A percentile compares a stretch with the other conserved stretches of the same genome.
Evolutionary conservation across 2,329 filamentous ascomycete species (phyloP).

Genomic region (Didymella glomerata): DNA sequence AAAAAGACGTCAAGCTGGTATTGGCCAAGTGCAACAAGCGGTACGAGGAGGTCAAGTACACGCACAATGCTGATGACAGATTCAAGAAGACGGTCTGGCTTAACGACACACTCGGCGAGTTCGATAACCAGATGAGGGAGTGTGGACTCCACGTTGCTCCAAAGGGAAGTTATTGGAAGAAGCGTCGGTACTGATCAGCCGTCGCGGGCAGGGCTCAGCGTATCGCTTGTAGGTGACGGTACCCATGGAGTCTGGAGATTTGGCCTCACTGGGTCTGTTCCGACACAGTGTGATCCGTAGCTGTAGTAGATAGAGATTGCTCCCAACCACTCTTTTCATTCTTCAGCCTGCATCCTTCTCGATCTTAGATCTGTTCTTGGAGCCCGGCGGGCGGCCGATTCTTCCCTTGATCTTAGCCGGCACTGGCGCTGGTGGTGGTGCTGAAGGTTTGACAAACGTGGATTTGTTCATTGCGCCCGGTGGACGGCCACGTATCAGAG

Average conservation of each 20-base stretch:
- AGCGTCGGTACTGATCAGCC: not conserved
- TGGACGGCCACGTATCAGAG: conserved; percentile 21
- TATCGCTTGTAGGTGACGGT: not conserved
- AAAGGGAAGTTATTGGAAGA: not conserved
- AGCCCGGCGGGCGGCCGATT: conserved; percentile 27
- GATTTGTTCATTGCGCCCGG: conserved; percentile 7
- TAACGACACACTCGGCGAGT: not conserved
- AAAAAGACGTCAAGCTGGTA: not conserved
- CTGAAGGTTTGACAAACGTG: not conserved
- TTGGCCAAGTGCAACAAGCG: not conserved
- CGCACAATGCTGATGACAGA: not conserved
- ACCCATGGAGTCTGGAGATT: not conserved
- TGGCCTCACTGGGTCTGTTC: not conserved
- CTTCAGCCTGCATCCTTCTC: conserved; percentile 4
- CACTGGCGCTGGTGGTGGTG: too few relatives aligned
- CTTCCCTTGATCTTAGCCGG: not conserved
- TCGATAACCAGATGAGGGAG: not conserved
- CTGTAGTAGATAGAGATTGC: not conserved
- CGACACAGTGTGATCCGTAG: not conserved
- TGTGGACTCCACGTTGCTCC: not conserved
- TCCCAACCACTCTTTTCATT: not conserved
- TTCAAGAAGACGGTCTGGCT: not conserved
- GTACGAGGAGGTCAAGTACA: not conserved
- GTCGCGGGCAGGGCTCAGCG: not conserved
- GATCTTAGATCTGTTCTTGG: not conserved